Evolutionary conservation across 805 yeast genomes (phyloP).

Genomic region (Saturnispora diversa): DNA sequence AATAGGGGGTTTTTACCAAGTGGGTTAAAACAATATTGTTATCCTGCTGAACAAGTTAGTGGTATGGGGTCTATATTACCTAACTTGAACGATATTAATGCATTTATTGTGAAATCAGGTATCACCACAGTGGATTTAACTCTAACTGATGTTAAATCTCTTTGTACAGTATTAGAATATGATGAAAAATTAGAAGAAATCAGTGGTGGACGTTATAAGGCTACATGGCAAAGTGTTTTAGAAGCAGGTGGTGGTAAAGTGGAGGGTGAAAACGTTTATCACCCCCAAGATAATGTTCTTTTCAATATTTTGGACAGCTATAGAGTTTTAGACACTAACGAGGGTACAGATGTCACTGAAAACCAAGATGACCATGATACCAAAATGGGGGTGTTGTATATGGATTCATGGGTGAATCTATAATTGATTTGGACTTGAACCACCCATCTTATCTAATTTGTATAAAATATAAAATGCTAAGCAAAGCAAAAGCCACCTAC

Average conservation of each 20-base stretch:
- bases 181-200: conserved; percentile 78
- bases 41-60: conserved; percentile 19
- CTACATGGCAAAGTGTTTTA: conserved; percentile 75
- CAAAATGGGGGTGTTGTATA: background rate
- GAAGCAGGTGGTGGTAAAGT: conserved; percentile 50
- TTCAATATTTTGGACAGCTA: conserved; percentile 29
- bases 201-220: conserved; percentile 57
- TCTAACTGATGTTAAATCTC: conserved; percentile 61
- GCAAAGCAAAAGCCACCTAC: too few species aligned
- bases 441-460: too few species aligned
- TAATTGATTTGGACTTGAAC: background rate
- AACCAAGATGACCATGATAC: too few species aligned
- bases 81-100: conserved; percentile 62
- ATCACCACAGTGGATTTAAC: conserved; percentile 78
- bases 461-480: too few species aligned
- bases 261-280: conserved; percentile 25
- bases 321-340: conserved; percentile 23
- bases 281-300: conserved; percentile 24
- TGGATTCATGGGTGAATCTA: background rate
- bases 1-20: conserved; percentile 21
- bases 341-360: conserved; percentile 1
- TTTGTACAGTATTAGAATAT: conserved; percentile 80
- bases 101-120: conserved; percentile 61
- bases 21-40: conserved; percentile 24
- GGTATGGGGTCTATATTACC: conserved; percentile 43